Evolutionary conservation across 345 rosid genomes (phyloP).

Genomic region (Hibiscus mutabilis): DNA sequence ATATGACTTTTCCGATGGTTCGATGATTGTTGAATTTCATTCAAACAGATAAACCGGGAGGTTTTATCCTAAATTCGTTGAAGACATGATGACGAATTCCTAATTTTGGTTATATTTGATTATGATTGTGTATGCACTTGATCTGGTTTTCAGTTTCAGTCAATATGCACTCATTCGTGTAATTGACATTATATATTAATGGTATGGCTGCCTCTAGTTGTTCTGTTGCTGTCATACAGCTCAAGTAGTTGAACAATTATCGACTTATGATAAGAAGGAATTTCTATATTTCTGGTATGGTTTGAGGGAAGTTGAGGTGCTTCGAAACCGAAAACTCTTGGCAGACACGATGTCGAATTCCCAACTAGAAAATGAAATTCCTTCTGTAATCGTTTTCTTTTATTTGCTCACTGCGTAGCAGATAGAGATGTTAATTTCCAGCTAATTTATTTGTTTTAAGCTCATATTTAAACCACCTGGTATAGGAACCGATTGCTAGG

Average conservation of each 20-base stretch:
- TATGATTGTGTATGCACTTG: background rate
- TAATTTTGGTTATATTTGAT: background rate
- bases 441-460: background rate
- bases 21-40: background rate
- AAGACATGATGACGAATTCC: no score
- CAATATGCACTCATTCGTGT: background rate
- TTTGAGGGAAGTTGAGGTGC: background rate
- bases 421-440: background rate
- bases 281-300: background rate
- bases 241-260: background rate
- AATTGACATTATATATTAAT: background rate
- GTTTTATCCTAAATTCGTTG: no score
- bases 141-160: background rate
- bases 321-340: background rate
- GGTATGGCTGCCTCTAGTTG: background rate
- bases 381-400: background rate
- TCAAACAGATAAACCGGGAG: background rate
- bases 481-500: conserved; percentile 52
- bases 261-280: background rate
- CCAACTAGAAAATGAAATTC: background rate
- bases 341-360: background rate
- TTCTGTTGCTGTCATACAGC: background rate
- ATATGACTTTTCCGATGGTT: background rate
- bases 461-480: background rate
- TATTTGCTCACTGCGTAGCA: background rate